These are phyloP conservation scores for Chrysopogon serrulatus DNA, from an alignment of 176 grass and related monocot species.

Conservation along the genomic window DNA sequence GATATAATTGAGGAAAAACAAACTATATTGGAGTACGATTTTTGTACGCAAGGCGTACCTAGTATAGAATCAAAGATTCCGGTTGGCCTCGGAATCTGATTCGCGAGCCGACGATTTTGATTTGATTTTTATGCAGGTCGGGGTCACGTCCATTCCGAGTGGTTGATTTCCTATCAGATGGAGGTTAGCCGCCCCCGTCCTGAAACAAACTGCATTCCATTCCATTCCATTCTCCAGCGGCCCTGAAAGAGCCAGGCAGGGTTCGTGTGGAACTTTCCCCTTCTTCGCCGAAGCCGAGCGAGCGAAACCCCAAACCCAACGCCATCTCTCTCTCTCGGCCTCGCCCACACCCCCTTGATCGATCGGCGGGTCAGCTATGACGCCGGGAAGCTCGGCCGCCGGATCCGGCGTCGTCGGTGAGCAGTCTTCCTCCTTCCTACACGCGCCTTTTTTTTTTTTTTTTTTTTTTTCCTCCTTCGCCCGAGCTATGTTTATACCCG, in stretches of 20 bases:
- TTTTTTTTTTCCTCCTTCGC: no score
- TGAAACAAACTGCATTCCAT: background rate
- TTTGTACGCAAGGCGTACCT: no score
- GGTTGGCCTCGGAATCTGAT: background rate
- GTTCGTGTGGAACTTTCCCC: slow-evolving; percentile 20
- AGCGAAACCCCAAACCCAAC: background rate
- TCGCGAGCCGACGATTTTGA: background rate
- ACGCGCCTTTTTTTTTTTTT: background rate
- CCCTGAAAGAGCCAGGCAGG: background rate
- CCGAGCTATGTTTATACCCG: no score
- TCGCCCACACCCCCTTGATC: background rate
- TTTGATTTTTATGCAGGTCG: background rate
- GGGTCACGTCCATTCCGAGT: background rate
- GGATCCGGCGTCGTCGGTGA: slow-evolving; percentile 80
- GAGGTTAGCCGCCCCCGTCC: background rate
- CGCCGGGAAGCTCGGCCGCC: slow-evolving; percentile 60
- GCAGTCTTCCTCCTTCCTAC: background rate
- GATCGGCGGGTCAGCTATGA: slow-evolving; percentile 37
- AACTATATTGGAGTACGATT: no score
- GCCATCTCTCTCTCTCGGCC: background rate
- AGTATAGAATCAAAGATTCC: background rate
- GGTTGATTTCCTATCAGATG: background rate
- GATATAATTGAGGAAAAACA: no score
- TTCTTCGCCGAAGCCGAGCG: background rate
- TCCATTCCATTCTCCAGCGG: background rate